Base-by-base conservation (phyloP, 2,329 filamentous ascomycete species). In the Ilyonectria destructans region DNA sequence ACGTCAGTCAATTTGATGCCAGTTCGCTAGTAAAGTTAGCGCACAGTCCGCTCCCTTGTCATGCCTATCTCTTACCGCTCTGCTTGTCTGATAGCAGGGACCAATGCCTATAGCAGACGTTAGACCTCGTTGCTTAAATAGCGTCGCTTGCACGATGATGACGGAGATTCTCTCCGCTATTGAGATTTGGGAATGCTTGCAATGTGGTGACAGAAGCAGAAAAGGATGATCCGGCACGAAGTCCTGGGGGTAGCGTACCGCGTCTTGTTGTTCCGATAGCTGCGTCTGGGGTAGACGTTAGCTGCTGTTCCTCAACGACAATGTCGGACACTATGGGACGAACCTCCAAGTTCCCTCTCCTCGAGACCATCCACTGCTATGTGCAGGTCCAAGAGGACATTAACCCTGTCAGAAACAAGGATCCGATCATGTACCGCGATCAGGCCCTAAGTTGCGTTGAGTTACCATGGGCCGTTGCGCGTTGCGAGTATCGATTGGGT, bases 361-460 rank as follows among this genome's bases (percentile, higher is more conserved):
- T 93, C 91, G 9, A 93, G 85, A 4, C 92, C 91, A 74, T 94
- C 92, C 15, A 93, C 90, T 68, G 88, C 83, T 65, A 88, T 85
- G 79, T 93, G 91, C 40, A 93, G 81, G 75, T 91, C 88, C 67
- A 93, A 86, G 76, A 90, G 85, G 66, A 93, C 84, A 76, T 92
- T 88, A 70, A 86, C 87, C 57, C 90, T 83, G 77, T 91, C 89
- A 68, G 85, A 88, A 77, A 93, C 87, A 76, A 89, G 87, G 73
- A 93, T 89, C 71, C 85, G 82, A 52, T 85, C 82, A 69, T 78
- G 77, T 21, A 83, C 80, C 55, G 73, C 70, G 56, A 67, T 56
- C 21, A 84, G 76, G n/a, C 79, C 80, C 23, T 23, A 4, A 23
- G 23, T 23, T 23, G 23, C 23, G 23, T 23, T 23, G 23, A 23